A percentile compares a stretch with the other conserved stretches of the same genome.
Conservation (phyloP, 2,329 filamentous ascomycete genomes). For the Apiospora koreana region DNA sequence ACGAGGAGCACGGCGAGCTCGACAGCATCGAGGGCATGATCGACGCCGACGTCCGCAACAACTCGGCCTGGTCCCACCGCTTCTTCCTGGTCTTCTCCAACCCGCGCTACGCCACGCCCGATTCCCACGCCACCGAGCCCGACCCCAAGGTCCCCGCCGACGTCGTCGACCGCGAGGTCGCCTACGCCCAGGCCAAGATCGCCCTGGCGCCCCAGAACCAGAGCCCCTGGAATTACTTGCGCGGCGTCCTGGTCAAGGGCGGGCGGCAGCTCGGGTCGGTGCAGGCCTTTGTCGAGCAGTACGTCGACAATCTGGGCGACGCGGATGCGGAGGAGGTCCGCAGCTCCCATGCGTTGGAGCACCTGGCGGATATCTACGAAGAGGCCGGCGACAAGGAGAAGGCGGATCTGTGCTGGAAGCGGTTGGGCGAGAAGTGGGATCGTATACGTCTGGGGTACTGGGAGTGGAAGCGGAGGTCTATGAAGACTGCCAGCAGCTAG, state of each 20-base stretch:
- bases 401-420: constrained; percentile 69
- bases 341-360: constrained; percentile 69
- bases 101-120: constrained; percentile 50
- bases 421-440: constrained; percentile 86
- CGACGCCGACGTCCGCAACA: constrained; percentile 83
- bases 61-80: constrained; percentile 95
- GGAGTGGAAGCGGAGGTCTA: constrained; percentile 59
- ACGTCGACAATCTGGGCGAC: constrained; percentile 47
- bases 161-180: constrained; percentile 73
- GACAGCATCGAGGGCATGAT: constrained; percentile 72
- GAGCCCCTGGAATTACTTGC: constrained; percentile 90
- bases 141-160: constrained; percentile 61
- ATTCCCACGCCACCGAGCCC: constrained; percentile 48
- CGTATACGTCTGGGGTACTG: constrained; percentile 90
- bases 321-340: constrained; percentile 51
- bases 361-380: constrained; percentile 68
- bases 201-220: constrained; percentile 86
- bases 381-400: constrained; percentile 58
- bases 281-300: constrained; percentile 51
- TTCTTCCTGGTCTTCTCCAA: constrained; percentile 86
- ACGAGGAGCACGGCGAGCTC: constrained; percentile 59
- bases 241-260: constrained; percentile 71
- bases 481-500: not conserved
- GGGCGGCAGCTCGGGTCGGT: constrained; percentile 49
- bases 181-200: constrained; percentile 74